Evolutionary conservation across 495 filamentous ascomycete species (phyloP), one percentile per base, ranked within the genome.

Genomic region (Glutinoglossum americanum): DNA sequence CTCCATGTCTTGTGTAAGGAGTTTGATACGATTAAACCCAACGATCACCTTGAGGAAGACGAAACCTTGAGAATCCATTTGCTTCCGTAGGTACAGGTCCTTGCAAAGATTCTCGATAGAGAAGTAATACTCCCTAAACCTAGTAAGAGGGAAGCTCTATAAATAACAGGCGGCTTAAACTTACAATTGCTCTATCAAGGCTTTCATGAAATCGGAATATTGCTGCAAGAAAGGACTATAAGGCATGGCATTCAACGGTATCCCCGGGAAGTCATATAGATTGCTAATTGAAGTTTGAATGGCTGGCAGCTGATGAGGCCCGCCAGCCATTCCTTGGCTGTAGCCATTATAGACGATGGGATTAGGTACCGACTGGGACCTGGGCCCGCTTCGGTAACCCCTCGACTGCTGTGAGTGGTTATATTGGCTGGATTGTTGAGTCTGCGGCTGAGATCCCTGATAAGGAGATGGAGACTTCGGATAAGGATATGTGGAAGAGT

Each of bases 61-160:
- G 65, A 85, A 98, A 9, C 92, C 92, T 67, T 95, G 83, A 1
- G 80, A 84, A 65, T 98, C 90, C 93, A 98, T 96, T 56, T 87
- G 82, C 60, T 80, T 80, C 32, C 92, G 81, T 30, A 98, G 76
- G 69, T 80, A 97, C 62, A 83, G 76, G 64, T 98, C 92, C 69
- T 94, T 97, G 78, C 86, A 90, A 57, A 96, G 78, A 67, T 97
- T 97, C 62, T 97, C 88, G 9, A 94, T 76, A 0, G 89, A 97
- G 70, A 98, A 92, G 68, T 97, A 98, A 70, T 97, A 97, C 63
- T 93, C 85, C 62, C 73, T 77, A 53, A 26, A 30, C 7, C 25
- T 8, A 47, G 56, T 72, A 57, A 70, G 61, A 51, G 48, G 26
- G 4, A 39, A 60, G 11, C 60, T n/a, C 11, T 33, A 37, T 45